A percentile compares a stretch with the other conserved stretches of the same genome.
phyloP scores from a whole-genome alignment of 2,329 filamentous ascomycete genomes.

The Aspergillus ochraceus region DNA sequence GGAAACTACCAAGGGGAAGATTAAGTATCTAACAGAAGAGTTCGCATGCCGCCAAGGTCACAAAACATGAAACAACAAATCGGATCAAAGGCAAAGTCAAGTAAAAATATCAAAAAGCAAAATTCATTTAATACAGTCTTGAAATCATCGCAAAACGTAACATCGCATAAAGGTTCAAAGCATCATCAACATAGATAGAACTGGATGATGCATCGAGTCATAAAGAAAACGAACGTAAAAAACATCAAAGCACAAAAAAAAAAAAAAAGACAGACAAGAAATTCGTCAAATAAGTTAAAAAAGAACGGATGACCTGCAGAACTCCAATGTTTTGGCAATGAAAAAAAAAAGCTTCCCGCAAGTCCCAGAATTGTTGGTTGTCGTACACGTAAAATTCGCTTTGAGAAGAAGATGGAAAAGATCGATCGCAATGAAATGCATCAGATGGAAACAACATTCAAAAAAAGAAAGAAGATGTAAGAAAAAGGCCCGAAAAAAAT shows the following conservation, averaged over 20 bases:
- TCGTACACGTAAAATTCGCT: slow-evolving; percentile 16
- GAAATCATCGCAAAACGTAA: slow-evolving; percentile 13
- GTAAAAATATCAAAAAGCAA: neutral
- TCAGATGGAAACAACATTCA: slow-evolving; percentile 8
- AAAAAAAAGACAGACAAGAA: slow-evolving; percentile 12
- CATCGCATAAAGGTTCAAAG: slow-evolving; percentile 10
- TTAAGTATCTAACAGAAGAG: slow-evolving; percentile 8
- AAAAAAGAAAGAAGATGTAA: slow-evolving; percentile 6
- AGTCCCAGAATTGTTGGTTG: slow-evolving; percentile 12
- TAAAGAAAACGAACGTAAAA: slow-evolving; percentile 9
- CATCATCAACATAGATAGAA: slow-evolving; percentile 6
- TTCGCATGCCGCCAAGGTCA: slow-evolving; percentile 2
- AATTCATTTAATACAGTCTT: slow-evolving; percentile 12
- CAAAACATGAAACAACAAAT: neutral
- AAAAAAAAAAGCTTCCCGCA: slow-evolving; percentile 8
- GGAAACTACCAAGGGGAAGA: slow-evolving; percentile 5
- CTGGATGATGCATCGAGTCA: slow-evolving; percentile 4
- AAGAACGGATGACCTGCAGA: slow-evolving; percentile 24
- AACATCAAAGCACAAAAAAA: neutral
- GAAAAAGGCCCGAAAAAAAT: slow-evolving; percentile 14
- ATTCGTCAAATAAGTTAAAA: slow-evolving; percentile 12
- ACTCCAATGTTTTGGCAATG: slow-evolving; percentile 12
- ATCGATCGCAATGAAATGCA: slow-evolving; percentile 6
- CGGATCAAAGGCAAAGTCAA: neutral
- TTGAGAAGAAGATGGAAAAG: neutral